These are phyloP conservation scores for Populus hybrid DNA, from an alignment of 441 rosid genomes.

Conservation along the genomic window DNA sequence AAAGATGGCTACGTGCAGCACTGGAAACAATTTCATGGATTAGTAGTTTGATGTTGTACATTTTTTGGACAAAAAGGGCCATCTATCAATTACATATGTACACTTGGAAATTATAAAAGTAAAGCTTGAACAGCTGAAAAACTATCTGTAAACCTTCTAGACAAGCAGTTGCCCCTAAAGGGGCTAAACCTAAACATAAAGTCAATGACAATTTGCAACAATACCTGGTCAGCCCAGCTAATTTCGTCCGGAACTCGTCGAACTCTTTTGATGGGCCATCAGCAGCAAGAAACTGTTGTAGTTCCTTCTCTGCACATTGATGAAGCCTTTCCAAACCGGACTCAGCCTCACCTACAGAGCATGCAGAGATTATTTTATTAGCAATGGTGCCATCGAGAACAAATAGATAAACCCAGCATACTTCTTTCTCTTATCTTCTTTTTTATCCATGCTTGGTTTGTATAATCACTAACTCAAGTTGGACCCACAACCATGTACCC, in stretches of 20 bases:
- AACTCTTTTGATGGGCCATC: slow-evolving; percentile 49
- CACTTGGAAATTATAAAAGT: background rate
- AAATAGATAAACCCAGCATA: background rate
- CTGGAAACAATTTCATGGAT: background rate
- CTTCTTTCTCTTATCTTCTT: background rate
- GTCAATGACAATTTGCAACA: background rate
- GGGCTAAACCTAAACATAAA: background rate
- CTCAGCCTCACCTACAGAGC: slow-evolving; percentile 74
- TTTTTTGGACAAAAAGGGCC: background rate
- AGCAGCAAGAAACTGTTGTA: slow-evolving; percentile 39
- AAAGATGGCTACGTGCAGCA: background rate
- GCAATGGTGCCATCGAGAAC: background rate
- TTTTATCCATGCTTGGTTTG: background rate
- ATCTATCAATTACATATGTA: background rate
- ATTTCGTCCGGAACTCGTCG: slow-evolving; percentile 60
- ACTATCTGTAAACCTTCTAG: background rate
- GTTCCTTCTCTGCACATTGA: slow-evolving; percentile 74
- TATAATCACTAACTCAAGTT: background rate
- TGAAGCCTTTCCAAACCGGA: slow-evolving; percentile 81
- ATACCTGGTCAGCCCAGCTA: slow-evolving; percentile 72
- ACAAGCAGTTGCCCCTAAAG: background rate
- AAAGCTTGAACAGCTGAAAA: background rate
- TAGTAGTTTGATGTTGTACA: background rate
- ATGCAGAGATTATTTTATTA: slow-evolving; percentile 4
- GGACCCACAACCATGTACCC: background rate